These are phyloP conservation scores for Leishmania tropica DNA, from an alignment of 208 protist genomes.

Conservation along the genomic window DNA sequence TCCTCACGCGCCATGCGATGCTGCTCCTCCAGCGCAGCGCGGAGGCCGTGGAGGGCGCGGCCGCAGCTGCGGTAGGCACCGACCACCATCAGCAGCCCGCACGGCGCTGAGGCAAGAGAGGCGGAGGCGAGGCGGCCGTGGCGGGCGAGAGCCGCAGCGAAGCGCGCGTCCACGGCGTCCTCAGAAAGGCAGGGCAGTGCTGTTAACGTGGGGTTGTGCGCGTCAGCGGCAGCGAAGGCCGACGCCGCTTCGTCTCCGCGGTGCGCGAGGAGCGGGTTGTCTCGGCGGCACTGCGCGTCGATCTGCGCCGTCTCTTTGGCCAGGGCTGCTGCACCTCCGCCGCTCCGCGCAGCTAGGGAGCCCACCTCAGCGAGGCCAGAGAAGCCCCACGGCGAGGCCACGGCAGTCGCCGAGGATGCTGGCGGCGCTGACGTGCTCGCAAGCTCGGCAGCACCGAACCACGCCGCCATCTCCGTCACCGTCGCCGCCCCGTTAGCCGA, in stretches of 20 bases:
- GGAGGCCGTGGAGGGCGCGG: constrained; percentile 42
- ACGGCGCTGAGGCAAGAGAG: constrained; percentile 34
- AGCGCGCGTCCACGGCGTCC: constrained; percentile 4
- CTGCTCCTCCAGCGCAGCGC: constrained; percentile 57
- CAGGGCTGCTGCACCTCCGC: background rate
- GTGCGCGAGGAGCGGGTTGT: background rate
- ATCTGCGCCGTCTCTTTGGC: background rate
- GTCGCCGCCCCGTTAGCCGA: background rate
- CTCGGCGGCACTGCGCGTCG: constrained; percentile 11
- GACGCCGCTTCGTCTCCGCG: background rate
- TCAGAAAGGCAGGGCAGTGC: background rate
- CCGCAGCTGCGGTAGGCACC: constrained; percentile 57
- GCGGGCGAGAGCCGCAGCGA: constrained; percentile 10
- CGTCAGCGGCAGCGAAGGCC: background rate
- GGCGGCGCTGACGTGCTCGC: background rate
- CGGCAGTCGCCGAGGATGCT: background rate
- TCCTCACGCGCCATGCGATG: constrained; percentile 42
- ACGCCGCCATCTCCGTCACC: constrained; percentile 13
- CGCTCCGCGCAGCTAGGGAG: background rate
- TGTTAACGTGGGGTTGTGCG: background rate
- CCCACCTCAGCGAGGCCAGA: background rate
- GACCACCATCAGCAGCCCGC: constrained; percentile 59
- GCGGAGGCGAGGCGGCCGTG: constrained; percentile 15
- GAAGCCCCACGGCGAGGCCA: constrained; percentile 5
- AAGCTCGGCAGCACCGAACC: constrained; percentile 15